Base-by-base conservation (phyloP, 345 rosid genomes). In the Acer negundo region DNA sequence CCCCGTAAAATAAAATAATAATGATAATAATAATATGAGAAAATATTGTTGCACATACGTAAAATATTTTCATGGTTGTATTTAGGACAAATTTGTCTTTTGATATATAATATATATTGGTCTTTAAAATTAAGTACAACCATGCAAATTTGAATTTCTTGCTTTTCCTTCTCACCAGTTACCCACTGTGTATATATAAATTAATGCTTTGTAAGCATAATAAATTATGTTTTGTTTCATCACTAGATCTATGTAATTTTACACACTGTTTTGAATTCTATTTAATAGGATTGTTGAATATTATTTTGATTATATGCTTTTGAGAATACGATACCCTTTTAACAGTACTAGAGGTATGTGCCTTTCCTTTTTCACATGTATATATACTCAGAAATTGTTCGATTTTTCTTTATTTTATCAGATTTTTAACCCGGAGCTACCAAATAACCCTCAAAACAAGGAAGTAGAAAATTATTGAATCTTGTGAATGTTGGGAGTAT, bases 21-120 rank as follows among this genome's bases (percentile, higher is more conserved):
- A 28, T 28, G 3, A 28, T 28, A 47, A 46, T 17, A 63, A 24
- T 58, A n/a, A 19, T 56, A 19, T 19, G 63, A 59, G 63, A 59
- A n/a, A 15, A 53, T 53, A 53, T 53, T 9, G 3, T 46, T 46
- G 10, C 66, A 38, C 58, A 74, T 79, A 79, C 63, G 5, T 55
- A 31, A 24, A 59, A 68, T 72, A 61, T 56, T 16, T 74, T 22
- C 55, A 58, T 22, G 66, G 44, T 56, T 70, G 67, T 42, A 63
- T 23, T 31, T 46, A 23, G 23, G 62, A 69, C 75, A 71, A 62
- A 75, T 46, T 8, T n/a, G 58, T 11, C 70, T 55, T 79, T 82
- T 59, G 61, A 3, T 40, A 20, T 67, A 68, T 65, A 19, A 42
- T 42, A 42, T 42, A 42, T 46, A 46, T 11, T 46, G 17, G 10